Conservation (phyloP, 1,139 yeast genomes). For the Candida tropicalis region DNA sequence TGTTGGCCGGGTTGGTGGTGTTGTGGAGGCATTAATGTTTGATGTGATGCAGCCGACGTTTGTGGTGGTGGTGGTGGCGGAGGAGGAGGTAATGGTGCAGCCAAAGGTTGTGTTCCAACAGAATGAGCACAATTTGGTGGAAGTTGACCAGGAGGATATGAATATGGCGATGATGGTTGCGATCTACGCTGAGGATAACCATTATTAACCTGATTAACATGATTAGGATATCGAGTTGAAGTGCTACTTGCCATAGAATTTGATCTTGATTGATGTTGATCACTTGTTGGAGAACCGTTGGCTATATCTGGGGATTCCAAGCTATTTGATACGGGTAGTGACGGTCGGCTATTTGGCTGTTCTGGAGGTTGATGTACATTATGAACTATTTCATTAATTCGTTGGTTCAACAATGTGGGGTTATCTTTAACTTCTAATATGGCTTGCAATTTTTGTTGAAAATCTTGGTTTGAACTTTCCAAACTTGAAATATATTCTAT, state of each 20-base stretch:
- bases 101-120: background rate
- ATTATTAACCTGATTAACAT: background rate
- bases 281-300: background rate
- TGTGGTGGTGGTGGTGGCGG: constrained; percentile 3
- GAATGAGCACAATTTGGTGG: background rate
- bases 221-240: background rate
- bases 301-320: background rate
- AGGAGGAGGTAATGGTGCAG: background rate
- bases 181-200: background rate
- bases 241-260: background rate
- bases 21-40: no score
- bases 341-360: background rate
- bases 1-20: constrained; percentile 4
- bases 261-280: background rate
- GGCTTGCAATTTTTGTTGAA: constrained; percentile 8
- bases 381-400: background rate
- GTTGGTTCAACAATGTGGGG: constrained; percentile 7
- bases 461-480: constrained; percentile 9
- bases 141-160: background rate
- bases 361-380: background rate
- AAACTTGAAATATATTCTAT: constrained; percentile 14
- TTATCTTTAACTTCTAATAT: constrained; percentile 8
- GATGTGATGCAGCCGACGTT: no score
- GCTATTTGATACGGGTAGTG: background rate
- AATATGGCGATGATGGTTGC: constrained; percentile 6